phyloP scores from a whole-genome alignment of 2,329 filamentous ascomycete genomes.

The Penicillium janthinellum region DNA sequence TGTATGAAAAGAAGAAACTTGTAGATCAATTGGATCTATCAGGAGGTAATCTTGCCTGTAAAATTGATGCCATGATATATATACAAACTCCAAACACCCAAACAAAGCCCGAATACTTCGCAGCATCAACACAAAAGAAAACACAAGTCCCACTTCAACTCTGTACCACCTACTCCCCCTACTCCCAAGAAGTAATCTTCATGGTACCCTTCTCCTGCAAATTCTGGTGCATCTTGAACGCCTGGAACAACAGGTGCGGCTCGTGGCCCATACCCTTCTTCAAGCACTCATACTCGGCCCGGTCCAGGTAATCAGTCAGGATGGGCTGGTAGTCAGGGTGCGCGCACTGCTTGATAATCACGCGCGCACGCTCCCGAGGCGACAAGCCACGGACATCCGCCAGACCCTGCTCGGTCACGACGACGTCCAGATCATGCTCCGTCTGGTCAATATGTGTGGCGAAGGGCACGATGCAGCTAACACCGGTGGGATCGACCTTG shows the following conservation, averaged over 20 bases:
- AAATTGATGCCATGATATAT: not conserved
- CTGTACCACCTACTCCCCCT: constrained; percentile 47
- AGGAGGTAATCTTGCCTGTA: not conserved
- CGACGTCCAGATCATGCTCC: constrained; percentile 87
- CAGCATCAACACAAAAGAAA: not conserved
- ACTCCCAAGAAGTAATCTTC: constrained; percentile 73
- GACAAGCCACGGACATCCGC: constrained; percentile 82
- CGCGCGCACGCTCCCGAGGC: constrained; percentile 75
- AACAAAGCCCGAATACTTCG: not conserved
- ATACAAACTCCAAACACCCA: constrained; percentile 1
- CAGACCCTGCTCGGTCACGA: constrained; percentile 77
- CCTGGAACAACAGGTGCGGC: constrained; percentile 82
- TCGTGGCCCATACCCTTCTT: constrained; percentile 87
- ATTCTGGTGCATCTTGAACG: constrained; percentile 87
- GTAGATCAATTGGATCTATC: not conserved
- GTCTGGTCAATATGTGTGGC: constrained; percentile 91
- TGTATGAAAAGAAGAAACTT: not conserved
- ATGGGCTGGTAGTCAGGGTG: constrained; percentile 85
- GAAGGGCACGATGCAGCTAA: constrained; percentile 90
- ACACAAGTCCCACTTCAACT: not conserved
- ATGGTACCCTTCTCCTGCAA: constrained; percentile 82
- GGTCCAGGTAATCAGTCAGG: constrained; percentile 77
- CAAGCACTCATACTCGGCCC: constrained; percentile 83
- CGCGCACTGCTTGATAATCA: constrained; percentile 84
- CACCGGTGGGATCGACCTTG: constrained; percentile 79